These are phyloP conservation scores for Aureobasidium melanogenum DNA, from an alignment of 2,329 filamentous ascomycete genomes.

Conservation along the genomic window DNA sequence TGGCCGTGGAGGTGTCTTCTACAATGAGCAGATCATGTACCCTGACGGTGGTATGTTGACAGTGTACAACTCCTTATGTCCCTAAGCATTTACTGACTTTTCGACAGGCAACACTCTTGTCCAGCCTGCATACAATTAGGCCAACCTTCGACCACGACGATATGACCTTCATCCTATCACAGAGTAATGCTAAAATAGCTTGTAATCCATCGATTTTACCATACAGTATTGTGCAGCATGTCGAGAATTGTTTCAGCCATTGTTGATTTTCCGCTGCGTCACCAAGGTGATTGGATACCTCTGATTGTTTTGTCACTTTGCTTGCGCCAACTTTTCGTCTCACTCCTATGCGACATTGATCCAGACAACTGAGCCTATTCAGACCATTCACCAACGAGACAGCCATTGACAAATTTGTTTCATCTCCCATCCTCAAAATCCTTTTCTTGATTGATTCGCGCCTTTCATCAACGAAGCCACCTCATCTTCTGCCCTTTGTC, in stretches of 20 bases:
- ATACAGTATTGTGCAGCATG: not conserved
- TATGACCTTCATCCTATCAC: not conserved
- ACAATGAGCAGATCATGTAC: slow-evolving; percentile 46
- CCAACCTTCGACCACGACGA: not conserved
- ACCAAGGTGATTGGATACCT: not conserved
- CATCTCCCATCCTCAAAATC: not conserved
- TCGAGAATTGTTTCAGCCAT: not conserved
- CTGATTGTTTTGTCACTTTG: not conserved
- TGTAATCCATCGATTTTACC: not conserved
- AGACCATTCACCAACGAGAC: not conserved
- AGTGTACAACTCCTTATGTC: not conserved
- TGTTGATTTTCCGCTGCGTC: not conserved
- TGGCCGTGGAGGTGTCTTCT: slow-evolving; percentile 42
- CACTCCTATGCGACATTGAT: not conserved
- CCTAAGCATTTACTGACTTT: not conserved
- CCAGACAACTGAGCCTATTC: not conserved
- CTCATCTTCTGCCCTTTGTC: not conserved
- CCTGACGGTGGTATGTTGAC: slow-evolving; percentile 35
- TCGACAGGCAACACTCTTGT: slow-evolving; percentile 8
- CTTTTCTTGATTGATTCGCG: not conserved
- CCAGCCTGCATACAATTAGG: slow-evolving; percentile 9
- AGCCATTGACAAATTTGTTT: not conserved
- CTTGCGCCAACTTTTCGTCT: not conserved
- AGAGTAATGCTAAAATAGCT: not conserved
- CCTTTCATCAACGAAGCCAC: not conserved